These are phyloP conservation scores for Suillus spraguei DNA, from an alignment of 768 basidiomycete genomes.

Conservation along the genomic window DNA sequence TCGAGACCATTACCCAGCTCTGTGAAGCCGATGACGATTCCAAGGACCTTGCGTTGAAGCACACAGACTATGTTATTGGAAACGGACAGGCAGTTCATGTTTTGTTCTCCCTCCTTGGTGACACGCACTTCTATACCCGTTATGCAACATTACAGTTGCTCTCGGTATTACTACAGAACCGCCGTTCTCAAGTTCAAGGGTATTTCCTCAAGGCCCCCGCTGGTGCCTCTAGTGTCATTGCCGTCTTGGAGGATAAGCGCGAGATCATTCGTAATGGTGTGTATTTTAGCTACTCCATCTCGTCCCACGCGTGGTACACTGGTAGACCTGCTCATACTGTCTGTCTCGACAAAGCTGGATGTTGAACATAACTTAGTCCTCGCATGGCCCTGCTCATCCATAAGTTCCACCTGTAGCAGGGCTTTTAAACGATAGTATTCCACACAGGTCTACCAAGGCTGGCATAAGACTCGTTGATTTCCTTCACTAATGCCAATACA, in stretches of 20 bases:
- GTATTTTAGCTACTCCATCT: slow-evolving; percentile 24
- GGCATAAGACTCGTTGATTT: slow-evolving; percentile 6
- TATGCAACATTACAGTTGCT: slow-evolving; percentile 85
- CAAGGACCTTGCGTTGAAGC: slow-evolving; percentile 75
- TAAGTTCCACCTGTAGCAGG: neutral
- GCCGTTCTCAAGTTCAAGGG: slow-evolving; percentile 80
- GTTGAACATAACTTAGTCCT: slow-evolving; percentile 1
- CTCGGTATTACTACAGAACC: slow-evolving; percentile 76
- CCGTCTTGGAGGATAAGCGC: slow-evolving; percentile 79
- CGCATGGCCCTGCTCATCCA: neutral
- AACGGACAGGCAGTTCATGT: slow-evolving; percentile 73
- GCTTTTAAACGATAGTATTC: neutral
- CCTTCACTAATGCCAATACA: slow-evolving; percentile 2
- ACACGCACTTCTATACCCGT: slow-evolving; percentile 82
- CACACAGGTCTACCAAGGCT: slow-evolving; percentile 4
- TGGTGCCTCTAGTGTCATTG: slow-evolving; percentile 72
- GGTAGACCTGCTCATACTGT: slow-evolving; percentile 12
- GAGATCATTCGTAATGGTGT: slow-evolving; percentile 89
- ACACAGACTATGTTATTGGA: slow-evolving; percentile 79
- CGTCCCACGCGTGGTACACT: slow-evolving; percentile 1
- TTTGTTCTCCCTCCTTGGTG: slow-evolving; percentile 74
- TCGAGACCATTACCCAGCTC: slow-evolving; percentile 86
- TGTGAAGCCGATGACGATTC: slow-evolving; percentile 74
- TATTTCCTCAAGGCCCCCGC: slow-evolving; percentile 88
- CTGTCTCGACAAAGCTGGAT: slow-evolving; percentile 4